Evolutionary conservation across 1,284 basidiomycete species (phyloP).

Genomic region (Flammula alnicola): DNA sequence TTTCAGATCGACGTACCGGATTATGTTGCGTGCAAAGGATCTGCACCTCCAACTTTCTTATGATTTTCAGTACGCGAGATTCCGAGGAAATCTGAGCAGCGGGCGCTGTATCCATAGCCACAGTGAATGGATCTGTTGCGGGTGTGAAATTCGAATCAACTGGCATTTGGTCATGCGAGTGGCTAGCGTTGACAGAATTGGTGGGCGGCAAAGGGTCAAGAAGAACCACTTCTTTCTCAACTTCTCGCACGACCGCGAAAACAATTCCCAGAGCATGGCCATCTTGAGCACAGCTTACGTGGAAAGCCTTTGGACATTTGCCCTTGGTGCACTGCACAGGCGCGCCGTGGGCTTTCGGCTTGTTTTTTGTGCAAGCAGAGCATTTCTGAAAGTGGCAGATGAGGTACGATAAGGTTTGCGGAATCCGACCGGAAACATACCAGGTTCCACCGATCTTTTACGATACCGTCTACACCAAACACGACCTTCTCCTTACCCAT

Average conservation of each 20-base stretch:
- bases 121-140: slow-evolving; percentile 10
- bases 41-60: slow-evolving; percentile 75
- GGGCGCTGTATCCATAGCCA: slow-evolving; percentile 7
- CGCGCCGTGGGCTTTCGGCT: slow-evolving; percentile 78
- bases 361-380: slow-evolving; percentile 73
- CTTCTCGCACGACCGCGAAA: slow-evolving; percentile 65
- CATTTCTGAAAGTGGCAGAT: slow-evolving; percentile 73
- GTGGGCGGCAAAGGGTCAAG: slow-evolving; percentile 39
- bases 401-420: slow-evolving; percentile 5
- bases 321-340: slow-evolving; percentile 95
- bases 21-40: slow-evolving; percentile 83
- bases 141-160: slow-evolving; percentile 24
- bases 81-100: slow-evolving; percentile 19
- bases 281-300: slow-evolving; percentile 86
- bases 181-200: slow-evolving; percentile 4
- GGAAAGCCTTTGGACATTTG: slow-evolving; percentile 92
- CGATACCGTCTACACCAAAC: slow-evolving; percentile 83
- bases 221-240: slow-evolving; percentile 79
- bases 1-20: slow-evolving; percentile 59
- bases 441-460: slow-evolving; percentile 89
- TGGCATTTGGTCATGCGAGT: slow-evolving; percentile 30
- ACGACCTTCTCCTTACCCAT: slow-evolving; percentile 60
- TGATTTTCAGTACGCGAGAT: slow-evolving; percentile 59
- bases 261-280: slow-evolving; percentile 56
- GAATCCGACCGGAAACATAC: slow-evolving; percentile 50